These are phyloP conservation scores for Candida incommunis DNA, from an alignment of 805 yeast genomes.

Conservation along the genomic window DNA sequence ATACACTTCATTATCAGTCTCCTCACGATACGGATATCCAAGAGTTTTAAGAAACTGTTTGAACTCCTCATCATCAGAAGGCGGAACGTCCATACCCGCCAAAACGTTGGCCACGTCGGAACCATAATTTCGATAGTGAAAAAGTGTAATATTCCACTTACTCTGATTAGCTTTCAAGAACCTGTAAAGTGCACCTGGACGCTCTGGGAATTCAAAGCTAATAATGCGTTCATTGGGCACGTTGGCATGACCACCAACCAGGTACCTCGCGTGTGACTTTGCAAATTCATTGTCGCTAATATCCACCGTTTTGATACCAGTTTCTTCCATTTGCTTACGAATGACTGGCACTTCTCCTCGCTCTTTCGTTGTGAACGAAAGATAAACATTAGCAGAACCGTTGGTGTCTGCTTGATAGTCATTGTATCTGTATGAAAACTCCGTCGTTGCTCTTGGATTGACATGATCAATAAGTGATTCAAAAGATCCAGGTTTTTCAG, in stretches of 20 bases:
- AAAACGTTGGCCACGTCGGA: constrained; percentile 86
- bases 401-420: constrained; percentile 16
- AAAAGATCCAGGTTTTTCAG: constrained; percentile 89
- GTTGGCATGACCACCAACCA: constrained; percentile 81
- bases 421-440: constrained; percentile 76
- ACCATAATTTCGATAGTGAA: constrained; percentile 96
- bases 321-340: constrained; percentile 38
- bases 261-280: constrained; percentile 87
- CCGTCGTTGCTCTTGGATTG: constrained; percentile 84
- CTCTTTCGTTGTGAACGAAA: constrained; percentile 71
- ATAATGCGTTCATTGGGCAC: constrained; percentile 64
- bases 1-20: constrained; percentile 77
- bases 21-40: constrained; percentile 69
- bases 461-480: constrained; percentile 59
- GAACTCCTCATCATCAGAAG: constrained; percentile 43
- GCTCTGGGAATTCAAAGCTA: constrained; percentile 90
- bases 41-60: constrained; percentile 52
- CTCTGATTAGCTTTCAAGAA: constrained; percentile 59
- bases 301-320: constrained; percentile 66
- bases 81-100: constrained; percentile 81
- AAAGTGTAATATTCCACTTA: constrained; percentile 84
- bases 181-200: constrained; percentile 83
- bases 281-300: constrained; percentile 90
- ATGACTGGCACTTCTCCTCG: constrained; percentile 62
- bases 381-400: constrained; percentile 60